Evolutionary conservation across 768 basidiomycete genomes (phyloP).

Genomic region (Pleurotus giganteus): DNA sequence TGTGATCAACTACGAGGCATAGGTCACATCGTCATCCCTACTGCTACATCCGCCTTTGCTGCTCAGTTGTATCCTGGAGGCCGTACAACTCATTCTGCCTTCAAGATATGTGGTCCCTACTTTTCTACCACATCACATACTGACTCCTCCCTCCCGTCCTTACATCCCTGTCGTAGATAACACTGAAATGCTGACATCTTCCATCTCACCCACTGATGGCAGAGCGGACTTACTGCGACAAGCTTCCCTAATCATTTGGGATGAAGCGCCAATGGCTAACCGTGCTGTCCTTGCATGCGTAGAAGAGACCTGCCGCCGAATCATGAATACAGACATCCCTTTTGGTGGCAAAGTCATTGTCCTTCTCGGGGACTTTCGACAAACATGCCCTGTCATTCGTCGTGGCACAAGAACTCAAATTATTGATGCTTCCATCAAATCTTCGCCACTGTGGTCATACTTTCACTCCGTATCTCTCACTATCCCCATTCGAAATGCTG

Average conservation of each 20-base stretch:
- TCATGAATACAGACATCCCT: slow-evolving; percentile 18
- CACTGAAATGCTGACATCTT: too few species aligned
- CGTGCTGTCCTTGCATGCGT: slow-evolving; percentile 28
- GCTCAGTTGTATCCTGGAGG: slow-evolving; percentile 43
- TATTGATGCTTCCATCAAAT: slow-evolving; percentile 28
- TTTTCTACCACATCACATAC: too few species aligned
- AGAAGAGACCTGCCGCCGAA: slow-evolving; percentile 27
- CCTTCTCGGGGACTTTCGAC: slow-evolving; percentile 41
- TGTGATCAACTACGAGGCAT: slow-evolving; percentile 21
- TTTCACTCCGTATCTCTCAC: slow-evolving; percentile 6
- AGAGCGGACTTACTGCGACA: slow-evolving; percentile 27
- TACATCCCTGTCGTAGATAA: too few species aligned
- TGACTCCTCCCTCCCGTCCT: too few species aligned
- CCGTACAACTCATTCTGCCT: slow-evolving; percentile 44
- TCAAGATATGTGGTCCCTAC: too few species aligned
- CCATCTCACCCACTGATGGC: too few species aligned
- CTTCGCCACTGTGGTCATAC: slow-evolving; percentile 32
- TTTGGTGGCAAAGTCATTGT: slow-evolving; percentile 37
- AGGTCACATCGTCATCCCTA: slow-evolving; percentile 39
- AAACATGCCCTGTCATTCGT: slow-evolving; percentile 36
- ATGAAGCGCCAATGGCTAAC: slow-evolving; percentile 35
- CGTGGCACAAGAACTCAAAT: slow-evolving; percentile 32
- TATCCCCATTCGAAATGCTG: slow-evolving; percentile 21
- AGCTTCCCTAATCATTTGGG: slow-evolving; percentile 35
- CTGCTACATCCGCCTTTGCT: slow-evolving; percentile 49